These are phyloP conservation scores for Hymenochaete sp. DNA, from an alignment of 1,284 basidiomycete genomes.

Conservation along the genomic window DNA sequence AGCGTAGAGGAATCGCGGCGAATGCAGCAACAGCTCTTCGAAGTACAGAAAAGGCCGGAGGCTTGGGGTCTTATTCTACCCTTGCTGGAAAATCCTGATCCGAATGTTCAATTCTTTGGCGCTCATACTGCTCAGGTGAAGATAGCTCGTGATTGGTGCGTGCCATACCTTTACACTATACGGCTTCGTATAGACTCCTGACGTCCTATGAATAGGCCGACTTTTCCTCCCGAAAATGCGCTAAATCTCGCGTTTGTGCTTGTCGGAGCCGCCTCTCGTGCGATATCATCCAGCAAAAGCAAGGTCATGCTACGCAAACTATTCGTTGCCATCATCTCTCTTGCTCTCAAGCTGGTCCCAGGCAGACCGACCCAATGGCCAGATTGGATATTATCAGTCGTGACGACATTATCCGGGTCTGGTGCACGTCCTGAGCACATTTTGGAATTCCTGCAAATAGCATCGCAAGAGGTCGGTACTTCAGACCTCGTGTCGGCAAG, in stretches of 20 bases:
- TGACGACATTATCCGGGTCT: slow-evolving; percentile 47
- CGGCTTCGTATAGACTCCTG: background rate
- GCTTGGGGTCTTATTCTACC: slow-evolving; percentile 77
- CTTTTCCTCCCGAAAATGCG: slow-evolving; percentile 49
- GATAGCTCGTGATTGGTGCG: slow-evolving; percentile 82
- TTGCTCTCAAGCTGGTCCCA: slow-evolving; percentile 65
- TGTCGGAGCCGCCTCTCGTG: slow-evolving; percentile 53
- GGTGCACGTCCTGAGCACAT: slow-evolving; percentile 49
- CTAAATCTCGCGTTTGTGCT: slow-evolving; percentile 50
- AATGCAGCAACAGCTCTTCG: slow-evolving; percentile 65
- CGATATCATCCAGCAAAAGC: slow-evolving; percentile 42
- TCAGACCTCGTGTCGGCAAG: slow-evolving; percentile 68
- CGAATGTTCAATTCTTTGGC: slow-evolving; percentile 85
- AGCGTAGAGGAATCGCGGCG: slow-evolving; percentile 50
- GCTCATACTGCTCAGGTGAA: slow-evolving; percentile 88
- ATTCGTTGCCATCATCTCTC: slow-evolving; percentile 71
- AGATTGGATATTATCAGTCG: slow-evolving; percentile 57
- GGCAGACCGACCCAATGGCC: slow-evolving; percentile 53
- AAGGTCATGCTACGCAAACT: slow-evolving; percentile 77
- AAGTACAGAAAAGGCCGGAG: slow-evolving; percentile 61
- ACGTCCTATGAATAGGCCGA: slow-evolving; percentile 37
- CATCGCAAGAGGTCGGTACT: slow-evolving; percentile 69
- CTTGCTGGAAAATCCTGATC: slow-evolving; percentile 57
- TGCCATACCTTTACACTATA: slow-evolving; percentile 12
- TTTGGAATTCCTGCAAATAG: slow-evolving; percentile 77